Evolutionary conservation across 148 eudicot genomes (phyloP), one percentile per base, ranked within the genome.

Genomic region (Bassia scoparia): DNA sequence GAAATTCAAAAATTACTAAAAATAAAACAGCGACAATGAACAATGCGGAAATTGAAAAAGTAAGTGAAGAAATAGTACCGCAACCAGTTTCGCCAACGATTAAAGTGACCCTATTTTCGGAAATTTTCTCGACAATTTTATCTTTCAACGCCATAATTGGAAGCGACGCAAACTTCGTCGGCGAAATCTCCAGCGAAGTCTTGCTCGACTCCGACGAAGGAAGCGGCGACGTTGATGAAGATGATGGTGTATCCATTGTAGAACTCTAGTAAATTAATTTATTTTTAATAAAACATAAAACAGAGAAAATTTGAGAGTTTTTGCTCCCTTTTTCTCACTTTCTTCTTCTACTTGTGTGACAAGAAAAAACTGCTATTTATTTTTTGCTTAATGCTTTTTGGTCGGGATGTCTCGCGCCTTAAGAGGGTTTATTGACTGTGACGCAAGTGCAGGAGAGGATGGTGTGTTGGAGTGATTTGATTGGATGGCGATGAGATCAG

Each of bases 1-100:
- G n/a, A n/a, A n/a, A n/a, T n/a, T n/a, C n/a, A n/a, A n/a, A n/a
- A n/a, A n/a, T n/a, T n/a, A n/a, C n/a, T n/a, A n/a, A n/a, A n/a
- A n/a, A n/a, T n/a, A n/a, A n/a, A n/a, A n/a, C n/a, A n/a, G n/a
- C n/a, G n/a, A 61, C 0, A 12, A 46, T 13, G n/a, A 29, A 55
- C 73, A 55, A 26, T 56, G 18, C 5, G 14, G 31, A 24, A 61
- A 46, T 53, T 4, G 16, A 21, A 61, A 7, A n/a, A 48, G 30
- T 20, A 13, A 44, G n/a, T 30, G 46, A 33, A 6, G 2, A 27
- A 48, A 2, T 34, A 15, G n/a, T 84, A 94, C 98, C 98, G 73
- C 98, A 94, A 43, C 98, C 98, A 18, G 98, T 83, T 82, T 94
- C 98, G 34, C 98, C 98, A 48, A 94, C 88, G 77, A 94, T 91